These are phyloP conservation scores for Ascochyta pisi DNA, from an alignment of 2,329 filamentous ascomycete genomes.

Conservation along the genomic window DNA sequence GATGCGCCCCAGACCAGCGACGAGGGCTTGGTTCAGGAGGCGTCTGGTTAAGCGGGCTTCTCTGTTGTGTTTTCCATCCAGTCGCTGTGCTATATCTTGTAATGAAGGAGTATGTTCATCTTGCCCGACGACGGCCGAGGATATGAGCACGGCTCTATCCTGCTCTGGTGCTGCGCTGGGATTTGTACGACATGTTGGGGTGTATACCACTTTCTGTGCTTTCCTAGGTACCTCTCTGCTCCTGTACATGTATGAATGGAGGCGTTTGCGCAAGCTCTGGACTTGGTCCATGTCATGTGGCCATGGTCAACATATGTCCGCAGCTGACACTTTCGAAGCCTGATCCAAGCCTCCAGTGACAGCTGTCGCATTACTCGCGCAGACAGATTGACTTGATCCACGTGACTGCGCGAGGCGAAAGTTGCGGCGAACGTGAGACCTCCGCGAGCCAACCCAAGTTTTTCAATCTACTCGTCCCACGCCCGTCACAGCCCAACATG, in stretches of 20 bases:
- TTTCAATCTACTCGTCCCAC: constrained; percentile 17
- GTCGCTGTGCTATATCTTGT: constrained; percentile 14
- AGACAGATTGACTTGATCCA: constrained; percentile 3
- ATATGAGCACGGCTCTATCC: too few relatives aligned
- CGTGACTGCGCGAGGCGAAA: constrained; percentile 26
- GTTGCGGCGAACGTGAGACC: constrained; percentile 29
- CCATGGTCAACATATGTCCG: too few relatives aligned
- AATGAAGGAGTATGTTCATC: constrained; percentile 5
- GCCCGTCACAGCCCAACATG: constrained; percentile 24
- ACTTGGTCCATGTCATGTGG: background rate
- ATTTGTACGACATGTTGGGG: background rate
- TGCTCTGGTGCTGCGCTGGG: background rate
- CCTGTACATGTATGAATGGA: constrained; percentile 20
- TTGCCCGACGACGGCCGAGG: background rate
- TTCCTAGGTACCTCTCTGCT: constrained; percentile 42
- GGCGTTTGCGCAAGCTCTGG: background rate
- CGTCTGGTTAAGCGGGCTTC: constrained; percentile 21
- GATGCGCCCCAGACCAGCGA: constrained; percentile 35
- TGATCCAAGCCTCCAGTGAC: background rate
- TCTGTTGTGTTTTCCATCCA: constrained; percentile 4
- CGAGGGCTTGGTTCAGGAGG: constrained; percentile 45
- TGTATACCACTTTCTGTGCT: constrained; percentile 14
- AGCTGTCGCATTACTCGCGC: constrained; percentile 14
- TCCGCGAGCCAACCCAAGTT: constrained; percentile 27
- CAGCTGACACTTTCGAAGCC: background rate